Conservation (phyloP, 176 grass and related monocot species). For the Bothriochloa decipiens region DNA sequence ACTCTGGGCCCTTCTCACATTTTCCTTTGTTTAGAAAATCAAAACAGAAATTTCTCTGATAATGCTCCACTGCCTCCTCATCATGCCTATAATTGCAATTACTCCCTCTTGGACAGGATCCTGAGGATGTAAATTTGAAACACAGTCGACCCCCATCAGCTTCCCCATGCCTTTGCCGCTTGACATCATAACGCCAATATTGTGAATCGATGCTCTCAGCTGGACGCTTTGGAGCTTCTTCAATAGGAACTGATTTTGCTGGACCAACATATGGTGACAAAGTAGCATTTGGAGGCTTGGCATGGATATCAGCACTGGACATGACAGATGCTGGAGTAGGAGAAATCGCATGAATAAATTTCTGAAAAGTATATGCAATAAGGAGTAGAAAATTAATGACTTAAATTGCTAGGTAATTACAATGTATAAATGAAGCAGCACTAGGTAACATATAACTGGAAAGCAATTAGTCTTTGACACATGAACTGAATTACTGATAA, state of each 20-base stretch:
- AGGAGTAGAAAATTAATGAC: conserved; percentile 46
- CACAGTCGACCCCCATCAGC: conserved; percentile 53
- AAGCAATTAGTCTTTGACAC: conserved; percentile 16
- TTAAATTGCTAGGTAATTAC: conserved; percentile 1
- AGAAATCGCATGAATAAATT: conserved; percentile 99
- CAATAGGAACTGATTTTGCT: conserved; percentile 49
- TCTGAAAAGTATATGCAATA: conserved; percentile 61
- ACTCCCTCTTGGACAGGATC: conserved; percentile 65
- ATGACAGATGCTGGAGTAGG: conserved; percentile 92
- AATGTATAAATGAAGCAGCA: conserved; percentile 20
- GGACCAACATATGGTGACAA: conserved; percentile 66
- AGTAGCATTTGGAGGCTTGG: conserved; percentile 76
- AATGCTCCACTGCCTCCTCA: conserved; percentile 69
- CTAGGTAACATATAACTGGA: conserved; percentile 30
- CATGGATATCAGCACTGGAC: conserved; percentile 71
- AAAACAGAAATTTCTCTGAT: conserved; percentile 85
- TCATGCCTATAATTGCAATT: conserved; percentile 76
- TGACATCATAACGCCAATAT: conserved; percentile 97
- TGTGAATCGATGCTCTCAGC: conserved; percentile 51
- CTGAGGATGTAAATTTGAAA: conserved; percentile 86
- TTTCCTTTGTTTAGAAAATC: conserved; percentile 95
- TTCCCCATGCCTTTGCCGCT: conserved; percentile 72
- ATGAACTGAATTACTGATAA: not conserved
- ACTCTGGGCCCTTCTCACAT: conserved; percentile 74
- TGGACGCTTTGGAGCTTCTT: conserved; percentile 68